Conservation (phyloP, 2,329 filamentous ascomycete genomes). For the Penicillium sp. region DNA sequence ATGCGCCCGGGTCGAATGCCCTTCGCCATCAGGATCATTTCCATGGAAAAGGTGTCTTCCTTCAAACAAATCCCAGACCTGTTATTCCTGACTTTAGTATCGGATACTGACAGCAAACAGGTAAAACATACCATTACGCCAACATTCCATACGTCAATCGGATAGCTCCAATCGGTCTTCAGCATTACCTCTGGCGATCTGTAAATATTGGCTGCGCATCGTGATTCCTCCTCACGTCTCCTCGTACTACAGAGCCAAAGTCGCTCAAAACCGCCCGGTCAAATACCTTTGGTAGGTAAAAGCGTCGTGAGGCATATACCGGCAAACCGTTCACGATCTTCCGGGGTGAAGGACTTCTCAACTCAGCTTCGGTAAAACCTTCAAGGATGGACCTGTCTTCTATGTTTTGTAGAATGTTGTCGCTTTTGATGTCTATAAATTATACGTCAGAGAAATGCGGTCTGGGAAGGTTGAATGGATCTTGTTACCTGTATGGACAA, state of each 20-base stretch:
- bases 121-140: constrained; percentile 48
- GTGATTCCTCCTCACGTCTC: constrained; percentile 43
- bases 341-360: neutral
- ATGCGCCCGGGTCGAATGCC: constrained; percentile 42
- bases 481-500: neutral
- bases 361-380: neutral
- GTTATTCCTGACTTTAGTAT: neutral
- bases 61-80: constrained; percentile 55
- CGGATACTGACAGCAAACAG: neutral
- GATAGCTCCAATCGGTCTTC: constrained; percentile 46
- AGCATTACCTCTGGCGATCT: constrained; percentile 50
- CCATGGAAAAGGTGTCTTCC: constrained; percentile 29
- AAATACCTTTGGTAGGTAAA: constrained; percentile 33
- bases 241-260: constrained; percentile 35
- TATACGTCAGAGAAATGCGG: neutral
- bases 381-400: neutral
- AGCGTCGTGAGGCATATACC: constrained; percentile 40
- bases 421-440: constrained; percentile 6
- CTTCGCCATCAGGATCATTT: constrained; percentile 38
- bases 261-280: neutral
- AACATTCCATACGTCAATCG: constrained; percentile 55
- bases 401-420: constrained; percentile 1
- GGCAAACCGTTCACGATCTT: constrained; percentile 34
- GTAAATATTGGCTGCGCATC: constrained; percentile 43
- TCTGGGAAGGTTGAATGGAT: neutral